These are phyloP conservation scores for Exophiala phaeomuriformis DNA, from an alignment of 2,329 filamentous ascomycete species.

Conservation along the genomic window DNA sequence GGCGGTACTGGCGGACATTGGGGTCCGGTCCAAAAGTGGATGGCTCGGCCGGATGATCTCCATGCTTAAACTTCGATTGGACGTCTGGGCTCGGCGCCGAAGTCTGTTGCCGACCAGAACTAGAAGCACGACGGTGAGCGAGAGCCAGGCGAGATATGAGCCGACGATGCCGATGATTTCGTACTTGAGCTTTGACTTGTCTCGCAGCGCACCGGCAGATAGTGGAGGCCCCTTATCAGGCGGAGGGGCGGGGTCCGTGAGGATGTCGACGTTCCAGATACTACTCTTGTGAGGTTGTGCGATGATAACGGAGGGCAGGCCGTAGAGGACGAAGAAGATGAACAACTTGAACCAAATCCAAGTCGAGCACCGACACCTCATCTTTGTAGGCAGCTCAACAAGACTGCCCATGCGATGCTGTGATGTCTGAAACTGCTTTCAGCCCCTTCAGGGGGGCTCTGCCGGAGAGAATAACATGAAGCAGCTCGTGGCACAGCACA, in stretches of 20 bases:
- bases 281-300: slow-evolving; percentile 14
- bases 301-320: not conserved
- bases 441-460: slow-evolving; percentile 10
- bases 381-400: slow-evolving; percentile 24
- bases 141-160: slow-evolving; percentile 70
- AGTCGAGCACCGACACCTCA: slow-evolving; percentile 12
- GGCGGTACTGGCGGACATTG: slow-evolving; percentile 9
- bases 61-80: slow-evolving; percentile 47
- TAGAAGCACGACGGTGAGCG: slow-evolving; percentile 62
- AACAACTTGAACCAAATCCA: not conserved
- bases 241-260: slow-evolving; percentile 51
- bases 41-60: slow-evolving; percentile 48
- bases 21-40: slow-evolving; percentile 14
- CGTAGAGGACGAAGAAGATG: slow-evolving; percentile 10
- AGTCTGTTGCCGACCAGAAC: slow-evolving; percentile 55
- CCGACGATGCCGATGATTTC: slow-evolving; percentile 79
- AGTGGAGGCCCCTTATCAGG: slow-evolving; percentile 55
- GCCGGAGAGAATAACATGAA: slow-evolving; percentile 16
- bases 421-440: slow-evolving; percentile 21
- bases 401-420: slow-evolving; percentile 12
- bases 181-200: slow-evolving; percentile 62
- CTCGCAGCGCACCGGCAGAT: slow-evolving; percentile 52
- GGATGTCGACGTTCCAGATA: slow-evolving; percentile 39
- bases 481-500: slow-evolving; percentile 16
- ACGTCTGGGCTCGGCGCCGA: slow-evolving; percentile 45